Conservation (phyloP, 805 yeast species). For the Candida sphagnicola region DNA sequence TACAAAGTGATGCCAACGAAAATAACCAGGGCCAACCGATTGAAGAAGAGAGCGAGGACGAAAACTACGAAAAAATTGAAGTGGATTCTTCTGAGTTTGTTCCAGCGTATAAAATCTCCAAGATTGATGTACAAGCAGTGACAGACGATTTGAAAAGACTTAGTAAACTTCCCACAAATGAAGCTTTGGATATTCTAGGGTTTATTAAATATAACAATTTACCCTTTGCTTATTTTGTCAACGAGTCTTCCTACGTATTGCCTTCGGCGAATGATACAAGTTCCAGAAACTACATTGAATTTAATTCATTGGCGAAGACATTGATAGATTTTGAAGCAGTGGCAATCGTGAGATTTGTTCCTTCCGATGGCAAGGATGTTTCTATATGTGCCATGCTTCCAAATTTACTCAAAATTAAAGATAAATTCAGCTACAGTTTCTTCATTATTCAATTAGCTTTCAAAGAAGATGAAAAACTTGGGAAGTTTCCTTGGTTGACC, state of each 20-base stretch:
- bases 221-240: constrained; percentile 57
- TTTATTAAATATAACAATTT: constrained; percentile 44
- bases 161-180: constrained; percentile 38
- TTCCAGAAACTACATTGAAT: constrained; percentile 30
- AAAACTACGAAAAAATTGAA: constrained; percentile 16
- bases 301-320: constrained; percentile 26
- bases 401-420: constrained; percentile 16
- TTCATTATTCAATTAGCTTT: constrained; percentile 60
- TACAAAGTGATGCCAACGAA: constrained; percentile 8
- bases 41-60: constrained; percentile 13
- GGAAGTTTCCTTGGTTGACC: constrained; percentile 41
- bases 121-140: constrained; percentile 37
- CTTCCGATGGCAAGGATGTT: constrained; percentile 44
- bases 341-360: constrained; percentile 64
- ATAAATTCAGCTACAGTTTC: constrained; percentile 32
- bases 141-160: constrained; percentile 44
- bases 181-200: constrained; percentile 65
- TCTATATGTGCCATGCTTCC: constrained; percentile 55
- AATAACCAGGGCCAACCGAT: constrained; percentile 6
- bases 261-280: constrained; percentile 31
- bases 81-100: constrained; percentile 41
- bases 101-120: constrained; percentile 68
- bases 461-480: constrained; percentile 67
- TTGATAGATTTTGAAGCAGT: constrained; percentile 44
- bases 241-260: constrained; percentile 55